Base-by-base conservation (phyloP, 345 rosid species). In the Luvunga scandens region DNA sequence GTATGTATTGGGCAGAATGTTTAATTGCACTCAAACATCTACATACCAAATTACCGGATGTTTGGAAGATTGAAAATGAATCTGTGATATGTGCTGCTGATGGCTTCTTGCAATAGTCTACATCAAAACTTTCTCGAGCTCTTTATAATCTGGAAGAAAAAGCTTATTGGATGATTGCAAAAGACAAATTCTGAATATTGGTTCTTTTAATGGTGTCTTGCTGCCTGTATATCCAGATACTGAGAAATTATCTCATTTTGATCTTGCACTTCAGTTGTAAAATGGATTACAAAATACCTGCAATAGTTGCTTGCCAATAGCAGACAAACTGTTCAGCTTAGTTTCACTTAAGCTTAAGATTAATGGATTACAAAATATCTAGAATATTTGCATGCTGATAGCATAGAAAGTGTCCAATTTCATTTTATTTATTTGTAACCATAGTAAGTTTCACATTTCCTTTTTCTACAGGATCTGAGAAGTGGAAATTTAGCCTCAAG, bases 391-490 rank as follows among this genome's bases (percentile, higher is more conserved):
- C 48, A 72, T 57, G 50, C 66, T 7, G 12, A 71, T 71, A 19
- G 36, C 16, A 30, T 39, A 71, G 74, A 21, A 71, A 21, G 24
- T 31, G 39, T 30, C 34, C 66, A 39, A 7, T 22, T 18, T 69
- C 14, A 4, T 77, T 61, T 22, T 59, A 53, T 33, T 31, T 13
- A 39, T 13, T 21, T 72, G 76, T 31, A 63, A 72, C 61, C 50
- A 22, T 53, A 39, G 71, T 76, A 66, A 79, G 71, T 56, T 62
- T 38, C n/a, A 5, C 42, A 18, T 50, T 27, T 31, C 61, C 71
- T 82, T 61, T 71, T 3, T 78, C 83, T 82, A 45, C 88, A 96
- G 99, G 94, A 96, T 81, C 74, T 90, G 79, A 87, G 86, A 77
- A 85, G 81, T 86, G 88, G 87, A 76, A 85, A 86, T 84, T 86